Percentiles rank a stretch among this genome's conserved stretches.
These are phyloP conservation scores for Fraxinus quadrangulata DNA, from an alignment of 257 asterid genomes.

Conservation along the genomic window DNA sequence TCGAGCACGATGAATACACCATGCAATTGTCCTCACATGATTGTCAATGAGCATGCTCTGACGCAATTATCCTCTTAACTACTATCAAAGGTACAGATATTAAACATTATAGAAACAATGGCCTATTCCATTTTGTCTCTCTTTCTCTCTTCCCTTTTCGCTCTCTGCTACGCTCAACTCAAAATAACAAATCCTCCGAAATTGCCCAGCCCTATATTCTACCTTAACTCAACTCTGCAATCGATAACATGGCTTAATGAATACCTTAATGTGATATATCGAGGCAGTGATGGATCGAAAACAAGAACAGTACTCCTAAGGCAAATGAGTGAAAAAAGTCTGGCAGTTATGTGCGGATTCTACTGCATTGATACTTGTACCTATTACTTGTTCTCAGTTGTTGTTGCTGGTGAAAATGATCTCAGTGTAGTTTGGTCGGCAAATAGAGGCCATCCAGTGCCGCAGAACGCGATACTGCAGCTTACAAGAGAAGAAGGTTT, in stretches of 20 bases:
- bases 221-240: not conserved
- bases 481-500: slow-evolving; percentile 1
- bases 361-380: not conserved
- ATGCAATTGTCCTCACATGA: too few species aligned
- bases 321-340: not conserved
- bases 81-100: not conserved
- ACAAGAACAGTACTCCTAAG: not conserved
- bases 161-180: not conserved
- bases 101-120: not conserved
- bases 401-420: not conserved
- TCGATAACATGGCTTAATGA: not conserved
- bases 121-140: not conserved
- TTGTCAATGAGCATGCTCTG: not conserved
- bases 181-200: not conserved
- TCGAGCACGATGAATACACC: not conserved
- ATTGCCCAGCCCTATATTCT: not conserved
- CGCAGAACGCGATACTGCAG: not conserved
- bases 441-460: not conserved
- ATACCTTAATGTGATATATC: not conserved
- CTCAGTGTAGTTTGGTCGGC: not conserved
- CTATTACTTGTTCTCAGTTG: not conserved
- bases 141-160: not conserved
- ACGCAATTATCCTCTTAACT: not conserved
- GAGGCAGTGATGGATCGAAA: not conserved
- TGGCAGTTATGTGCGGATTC: not conserved